These are phyloP conservation scores for Aspergillus ellipticus DNA, from an alignment of 495 filamentous ascomycete genomes.

Conservation along the genomic window DNA sequence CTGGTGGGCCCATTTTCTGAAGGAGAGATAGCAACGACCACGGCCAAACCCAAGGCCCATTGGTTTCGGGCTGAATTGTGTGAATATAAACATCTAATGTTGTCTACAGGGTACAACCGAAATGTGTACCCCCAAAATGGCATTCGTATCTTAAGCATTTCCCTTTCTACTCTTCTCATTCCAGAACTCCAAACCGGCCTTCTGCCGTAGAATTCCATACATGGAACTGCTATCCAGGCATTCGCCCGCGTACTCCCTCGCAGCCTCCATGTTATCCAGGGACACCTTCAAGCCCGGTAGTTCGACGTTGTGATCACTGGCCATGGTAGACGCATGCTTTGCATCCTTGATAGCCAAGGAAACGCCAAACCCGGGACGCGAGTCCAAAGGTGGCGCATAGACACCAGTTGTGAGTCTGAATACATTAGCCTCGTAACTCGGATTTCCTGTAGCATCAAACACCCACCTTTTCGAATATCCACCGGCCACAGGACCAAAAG, in stretches of 20 bases:
- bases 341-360: constrained; percentile 47
- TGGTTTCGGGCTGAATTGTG: neutral
- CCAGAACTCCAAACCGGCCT: constrained; percentile 43
- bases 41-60: too few species aligned
- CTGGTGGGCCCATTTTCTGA: too few species aligned
- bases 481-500: constrained; percentile 48
- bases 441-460: neutral
- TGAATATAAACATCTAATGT: neutral
- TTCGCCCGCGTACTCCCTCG: constrained; percentile 39
- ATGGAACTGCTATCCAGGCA: constrained; percentile 45
- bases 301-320: constrained; percentile 30
- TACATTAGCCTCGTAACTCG: neutral
- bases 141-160: constrained; percentile 5
- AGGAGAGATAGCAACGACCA: too few species aligned
- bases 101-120: neutral
- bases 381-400: constrained; percentile 41
- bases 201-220: constrained; percentile 42
- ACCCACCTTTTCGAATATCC: constrained; percentile 46
- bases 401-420: constrained; percentile 41
- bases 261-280: constrained; percentile 38
- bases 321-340: constrained; percentile 37
- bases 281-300: constrained; percentile 39
- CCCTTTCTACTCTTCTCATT: constrained; percentile 43
- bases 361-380: constrained; percentile 43
- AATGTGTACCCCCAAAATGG: neutral